These are phyloP conservation scores for Trichoderma sp. DNA, from an alignment of 2,329 filamentous ascomycete genomes.

Conservation along the genomic window DNA sequence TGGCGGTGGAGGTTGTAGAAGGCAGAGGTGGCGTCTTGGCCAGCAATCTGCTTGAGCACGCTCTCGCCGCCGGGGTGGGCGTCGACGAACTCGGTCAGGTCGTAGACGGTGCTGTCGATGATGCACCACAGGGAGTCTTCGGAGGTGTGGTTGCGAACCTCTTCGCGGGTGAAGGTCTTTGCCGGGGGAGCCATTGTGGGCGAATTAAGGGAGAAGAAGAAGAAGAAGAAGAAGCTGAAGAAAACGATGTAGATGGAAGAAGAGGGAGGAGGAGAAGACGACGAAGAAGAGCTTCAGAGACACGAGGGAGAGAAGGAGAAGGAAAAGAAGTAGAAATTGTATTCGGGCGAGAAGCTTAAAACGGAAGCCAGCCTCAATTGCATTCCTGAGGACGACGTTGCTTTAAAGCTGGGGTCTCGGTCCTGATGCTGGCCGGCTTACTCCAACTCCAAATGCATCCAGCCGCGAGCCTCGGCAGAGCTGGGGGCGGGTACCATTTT, in stretches of 20 bases:
- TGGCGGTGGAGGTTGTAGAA: slow-evolving; percentile 94
- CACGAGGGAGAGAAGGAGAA: not conserved
- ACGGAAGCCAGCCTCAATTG: not conserved
- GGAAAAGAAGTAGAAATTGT: not conserved
- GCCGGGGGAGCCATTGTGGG: slow-evolving; percentile 38
- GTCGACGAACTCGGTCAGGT: slow-evolving; percentile 80
- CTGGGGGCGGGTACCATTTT: not conserved
- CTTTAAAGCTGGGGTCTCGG: not conserved
- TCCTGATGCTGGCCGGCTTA: not conserved
- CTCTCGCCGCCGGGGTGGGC: slow-evolving; percentile 80
- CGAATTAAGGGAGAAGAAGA: not conserved
- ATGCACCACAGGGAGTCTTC: slow-evolving; percentile 79
- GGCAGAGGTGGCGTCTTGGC: slow-evolving; percentile 74
- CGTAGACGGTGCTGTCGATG: slow-evolving; percentile 84
- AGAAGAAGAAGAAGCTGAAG: not conserved
- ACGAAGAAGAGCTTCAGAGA: not conserved
- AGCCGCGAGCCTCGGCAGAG: slow-evolving; percentile 13
- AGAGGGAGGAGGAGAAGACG: not conserved
- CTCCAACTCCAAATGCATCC: not conserved
- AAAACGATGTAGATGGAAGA: not conserved
- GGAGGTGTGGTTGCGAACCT: slow-evolving; percentile 73
- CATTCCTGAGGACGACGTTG: not conserved
- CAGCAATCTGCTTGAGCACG: slow-evolving; percentile 77
- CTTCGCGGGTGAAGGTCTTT: slow-evolving; percentile 56
- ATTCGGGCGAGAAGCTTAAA: not conserved